Conservation (phyloP, 805 yeast genomes). For the Saccharomyces mikatae region DNA sequence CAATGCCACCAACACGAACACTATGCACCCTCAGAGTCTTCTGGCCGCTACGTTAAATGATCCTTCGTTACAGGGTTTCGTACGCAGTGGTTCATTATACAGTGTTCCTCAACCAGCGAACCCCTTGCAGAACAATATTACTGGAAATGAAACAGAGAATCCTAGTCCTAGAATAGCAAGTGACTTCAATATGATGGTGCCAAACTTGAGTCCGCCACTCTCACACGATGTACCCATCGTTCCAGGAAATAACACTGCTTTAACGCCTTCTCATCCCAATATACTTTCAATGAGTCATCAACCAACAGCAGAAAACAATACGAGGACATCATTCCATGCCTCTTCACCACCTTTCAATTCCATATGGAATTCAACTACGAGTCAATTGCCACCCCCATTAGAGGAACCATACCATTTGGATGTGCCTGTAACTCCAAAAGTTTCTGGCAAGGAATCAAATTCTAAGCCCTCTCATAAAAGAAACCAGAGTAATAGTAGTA, state of each 20-base stretch:
- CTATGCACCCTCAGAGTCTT: slow-evolving; percentile 13
- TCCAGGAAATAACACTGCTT: background rate
- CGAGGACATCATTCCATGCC: slow-evolving; percentile 5
- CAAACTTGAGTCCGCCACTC: background rate
- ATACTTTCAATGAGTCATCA: background rate
- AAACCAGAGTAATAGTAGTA: slow-evolving; percentile 14
- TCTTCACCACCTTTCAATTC: slow-evolving; percentile 22
- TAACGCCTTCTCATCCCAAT: background rate
- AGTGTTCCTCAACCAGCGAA: background rate
- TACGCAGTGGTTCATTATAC: slow-evolving; percentile 2
- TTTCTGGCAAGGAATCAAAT: background rate
- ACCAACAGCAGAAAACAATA: background rate
- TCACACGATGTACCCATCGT: background rate
- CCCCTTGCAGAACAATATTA: background rate
- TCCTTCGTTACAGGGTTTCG: slow-evolving; percentile 7
- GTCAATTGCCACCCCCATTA: slow-evolving; percentile 1
- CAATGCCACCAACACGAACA: slow-evolving; percentile 2
- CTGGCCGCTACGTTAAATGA: slow-evolving; percentile 14
- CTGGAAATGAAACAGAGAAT: background rate
- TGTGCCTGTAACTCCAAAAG: background rate
- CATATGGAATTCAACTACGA: slow-evolving; percentile 18
- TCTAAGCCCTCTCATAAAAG: slow-evolving; percentile 12
- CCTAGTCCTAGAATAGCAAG: background rate
- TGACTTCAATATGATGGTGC: background rate
- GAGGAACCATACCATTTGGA: background rate